A percentile compares a stretch with the other conserved stretches of the same genome.
Evolutionary conservation across 2,329 filamentous ascomycete species (phyloP).

Genomic region (Colletotrichum acutatum): DNA sequence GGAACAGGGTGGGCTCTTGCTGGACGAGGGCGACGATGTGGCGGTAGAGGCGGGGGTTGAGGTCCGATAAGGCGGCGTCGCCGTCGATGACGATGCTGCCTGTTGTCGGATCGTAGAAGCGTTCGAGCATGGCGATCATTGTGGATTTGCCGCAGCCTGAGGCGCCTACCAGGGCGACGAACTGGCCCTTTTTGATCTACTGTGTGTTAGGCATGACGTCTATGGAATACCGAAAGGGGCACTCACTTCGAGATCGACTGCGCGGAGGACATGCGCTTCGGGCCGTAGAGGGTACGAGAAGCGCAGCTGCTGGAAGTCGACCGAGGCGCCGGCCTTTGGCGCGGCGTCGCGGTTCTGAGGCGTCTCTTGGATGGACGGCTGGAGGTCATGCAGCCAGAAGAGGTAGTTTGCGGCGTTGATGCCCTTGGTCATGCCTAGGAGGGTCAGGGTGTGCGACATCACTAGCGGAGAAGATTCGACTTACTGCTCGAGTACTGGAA

Average conservation of each 20-base stretch:
- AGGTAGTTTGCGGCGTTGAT: conserved; percentile 61
- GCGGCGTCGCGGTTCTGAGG: conserved; percentile 49
- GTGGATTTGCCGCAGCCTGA: conserved; percentile 72
- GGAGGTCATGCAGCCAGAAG: conserved; percentile 56
- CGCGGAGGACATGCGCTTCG: conserved; percentile 52
- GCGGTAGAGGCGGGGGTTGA: conserved; percentile 63
- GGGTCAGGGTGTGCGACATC: conserved; percentile 5
- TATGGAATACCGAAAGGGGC: too few relatives aligned
- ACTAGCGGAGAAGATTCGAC: not conserved
- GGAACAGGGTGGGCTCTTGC: conserved; percentile 66
- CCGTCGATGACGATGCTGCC: conserved; percentile 60
- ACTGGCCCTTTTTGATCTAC: conserved; percentile 58
- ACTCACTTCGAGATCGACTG: conserved; percentile 52
- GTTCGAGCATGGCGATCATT: conserved; percentile 63
- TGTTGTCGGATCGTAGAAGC: conserved; percentile 54
- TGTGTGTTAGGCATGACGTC: not conserved
- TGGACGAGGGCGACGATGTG: conserved; percentile 65
- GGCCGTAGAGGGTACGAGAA: conserved; percentile 71
- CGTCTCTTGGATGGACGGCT: conserved; percentile 55
- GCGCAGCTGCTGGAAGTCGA: conserved; percentile 65
- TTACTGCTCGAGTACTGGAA: conserved; percentile 60
- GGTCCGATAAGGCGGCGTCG: conserved; percentile 48
- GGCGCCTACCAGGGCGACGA: conserved; percentile 64
- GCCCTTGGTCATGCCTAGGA: conserved; percentile 59
- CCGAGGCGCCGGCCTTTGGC: conserved; percentile 47